Base-by-base conservation (phyloP, 768 basidiomycete genomes). In the Nidularia sp. region DNA sequence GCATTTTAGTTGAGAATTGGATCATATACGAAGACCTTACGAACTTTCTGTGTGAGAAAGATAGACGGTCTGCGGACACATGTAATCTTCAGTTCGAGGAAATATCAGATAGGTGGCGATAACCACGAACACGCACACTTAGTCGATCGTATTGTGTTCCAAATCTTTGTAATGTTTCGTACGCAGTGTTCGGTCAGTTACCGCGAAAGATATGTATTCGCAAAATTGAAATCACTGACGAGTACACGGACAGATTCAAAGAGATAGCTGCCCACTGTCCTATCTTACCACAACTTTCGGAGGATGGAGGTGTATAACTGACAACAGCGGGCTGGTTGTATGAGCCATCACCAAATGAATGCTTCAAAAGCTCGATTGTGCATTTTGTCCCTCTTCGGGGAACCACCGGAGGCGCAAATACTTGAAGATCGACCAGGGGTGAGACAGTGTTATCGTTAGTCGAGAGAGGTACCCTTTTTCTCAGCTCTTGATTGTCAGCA, bases 191-290 rank as follows among this genome's bases (percentile, higher is more conserved):
- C 8, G 36, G 36, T 9, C n/a, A 18, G 18, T 18, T 18, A 18
- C 18, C 18, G 18, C 36, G 36, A 39, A n/a, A 9, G 36, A 39
- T 39, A n/a, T n/a, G 36, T 8, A 39, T n/a, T 18, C 36, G 8
- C 36, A 39, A 39, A 9, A 39, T 39, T 39, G 18, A 18, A 18
- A 18, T 39, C 12, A 62, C 66, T 50, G 39, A 67, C 56, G 77
- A 81, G 9, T 74, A 79, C 25, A 79, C 81, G 0, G 83, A 80
- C 49, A 83, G 76, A 60, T 85, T 39, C 36, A 39, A 8, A 39
- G 36, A 82, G 49, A 84, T 73, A 0, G 76, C 80, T 4, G 78
- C 74, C 83, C 84, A 86, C 13, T 79, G 72, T 1, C 84, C 81
- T 9, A 76, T 65, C 5, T 69, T 65, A 25, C 84, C 83, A 57